Evolutionary conservation across 371 early-diverging fungal species (phyloP).

Genomic region (Syncephalis fuscata): DNA sequence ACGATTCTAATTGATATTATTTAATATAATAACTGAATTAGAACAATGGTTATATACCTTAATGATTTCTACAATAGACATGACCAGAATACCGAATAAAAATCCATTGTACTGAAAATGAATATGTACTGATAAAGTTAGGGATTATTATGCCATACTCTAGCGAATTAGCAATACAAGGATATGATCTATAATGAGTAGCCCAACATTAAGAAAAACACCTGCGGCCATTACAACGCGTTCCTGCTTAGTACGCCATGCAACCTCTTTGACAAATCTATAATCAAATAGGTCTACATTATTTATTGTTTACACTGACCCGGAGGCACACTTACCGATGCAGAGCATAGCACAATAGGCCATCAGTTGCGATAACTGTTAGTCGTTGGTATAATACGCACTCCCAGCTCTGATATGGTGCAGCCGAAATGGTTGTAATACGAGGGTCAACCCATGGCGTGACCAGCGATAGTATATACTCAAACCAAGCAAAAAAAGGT

Average conservation of each 20-base stretch:
- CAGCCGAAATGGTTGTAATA: constrained; percentile 56
- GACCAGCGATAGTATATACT: constrained; percentile 48
- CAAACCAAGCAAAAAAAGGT: constrained; percentile 96
- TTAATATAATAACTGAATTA: background rate
- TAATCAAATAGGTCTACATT: too few species aligned
- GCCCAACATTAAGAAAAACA: constrained; percentile 68
- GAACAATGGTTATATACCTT: constrained; percentile 24
- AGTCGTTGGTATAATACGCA: constrained; percentile 76
- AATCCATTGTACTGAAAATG: constrained; percentile 98
- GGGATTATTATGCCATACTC: constrained; percentile 9
- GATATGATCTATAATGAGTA: constrained; percentile 64
- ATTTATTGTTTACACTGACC: constrained; percentile 15
- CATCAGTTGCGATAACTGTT: constrained; percentile 67
- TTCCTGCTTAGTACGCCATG: constrained; percentile 3
- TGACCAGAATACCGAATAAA: constrained; percentile 72
- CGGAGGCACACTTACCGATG: too few species aligned
- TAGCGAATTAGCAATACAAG: constrained; percentile 6
- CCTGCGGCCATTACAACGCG: constrained; percentile 24
- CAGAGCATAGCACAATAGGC: constrained; percentile 53
- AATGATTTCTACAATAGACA: constrained; percentile 56
- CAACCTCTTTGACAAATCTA: constrained; percentile 6
- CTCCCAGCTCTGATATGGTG: constrained; percentile 38
- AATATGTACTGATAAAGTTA: constrained; percentile 23
- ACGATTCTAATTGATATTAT: constrained; percentile 21
- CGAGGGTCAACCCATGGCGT: constrained; percentile 47